Percentiles rank a stretch among this genome's conserved stretches.
These are phyloP conservation scores for Pluteus cervinus DNA, from an alignment of 768 basidiomycete species.

Conservation along the genomic window DNA sequence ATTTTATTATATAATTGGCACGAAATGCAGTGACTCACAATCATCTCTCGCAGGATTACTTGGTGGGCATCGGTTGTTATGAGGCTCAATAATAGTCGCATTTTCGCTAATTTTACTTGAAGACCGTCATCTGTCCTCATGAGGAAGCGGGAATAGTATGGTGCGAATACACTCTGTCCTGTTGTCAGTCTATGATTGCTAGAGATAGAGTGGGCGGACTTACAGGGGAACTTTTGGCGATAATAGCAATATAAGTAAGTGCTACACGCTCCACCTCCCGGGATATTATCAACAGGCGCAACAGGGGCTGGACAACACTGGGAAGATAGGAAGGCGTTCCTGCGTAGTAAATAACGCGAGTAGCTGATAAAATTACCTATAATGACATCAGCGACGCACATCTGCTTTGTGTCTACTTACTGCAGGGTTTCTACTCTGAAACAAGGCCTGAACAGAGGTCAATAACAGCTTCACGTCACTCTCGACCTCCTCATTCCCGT, in stretches of 20 bases:
- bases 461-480: constrained; percentile 73
- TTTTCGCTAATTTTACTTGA: constrained; percentile 68
- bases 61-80: constrained; percentile 63
- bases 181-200: constrained; percentile 1
- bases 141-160: constrained; percentile 61
- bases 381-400: constrained; percentile 1
- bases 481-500: constrained; percentile 57
- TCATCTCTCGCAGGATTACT: constrained; percentile 74
- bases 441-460: constrained; percentile 64
- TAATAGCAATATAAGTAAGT: constrained; percentile 60
- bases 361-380: constrained; percentile 77
- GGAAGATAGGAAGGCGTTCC: constrained; percentile 48
- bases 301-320: constrained; percentile 63
- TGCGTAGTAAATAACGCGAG: constrained; percentile 69
- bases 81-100: constrained; percentile 64
- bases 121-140: constrained; percentile 62
- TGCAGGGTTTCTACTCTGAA: constrained; percentile 84
- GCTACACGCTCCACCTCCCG: constrained; percentile 74
- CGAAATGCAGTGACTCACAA: constrained; percentile 43
- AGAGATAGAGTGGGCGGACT: constrained; percentile 18
- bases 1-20: constrained; percentile 1
- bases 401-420: constrained; percentile 35
- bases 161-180: constrained; percentile 54
- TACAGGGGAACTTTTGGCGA: constrained; percentile 66
- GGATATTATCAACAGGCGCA: constrained; percentile 64